Conservation (phyloP, 1,284 basidiomycete species). For the Puccinia novopanici region DNA sequence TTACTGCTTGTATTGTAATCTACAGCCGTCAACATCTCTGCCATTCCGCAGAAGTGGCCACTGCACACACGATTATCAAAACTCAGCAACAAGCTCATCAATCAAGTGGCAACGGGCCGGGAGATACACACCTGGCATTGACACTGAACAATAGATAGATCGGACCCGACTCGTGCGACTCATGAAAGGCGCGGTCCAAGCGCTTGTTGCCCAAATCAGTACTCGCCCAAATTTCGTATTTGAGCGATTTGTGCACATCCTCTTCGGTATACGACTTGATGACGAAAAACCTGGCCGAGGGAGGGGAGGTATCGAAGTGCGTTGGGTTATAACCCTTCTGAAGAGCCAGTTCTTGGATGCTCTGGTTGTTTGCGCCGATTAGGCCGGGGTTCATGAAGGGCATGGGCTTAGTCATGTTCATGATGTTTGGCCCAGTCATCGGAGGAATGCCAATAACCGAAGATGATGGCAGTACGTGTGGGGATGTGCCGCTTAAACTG, state of each 20-base stretch:
- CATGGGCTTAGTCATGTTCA: slow-evolving; percentile 10
- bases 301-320: slow-evolving; percentile 77
- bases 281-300: slow-evolving; percentile 84
- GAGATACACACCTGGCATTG: slow-evolving; percentile 70
- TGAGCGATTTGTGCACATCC: slow-evolving; percentile 83
- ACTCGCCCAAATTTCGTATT: slow-evolving; percentile 95
- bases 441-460: not conserved
- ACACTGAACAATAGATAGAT: slow-evolving; percentile 97
- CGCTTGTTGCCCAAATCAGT: slow-evolving; percentile 93
- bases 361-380: not conserved
- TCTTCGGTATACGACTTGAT: slow-evolving; percentile 98
- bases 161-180: slow-evolving; percentile 72
- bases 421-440: slow-evolving; percentile 18
- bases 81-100: not conserved
- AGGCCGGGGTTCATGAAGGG: slow-evolving; percentile 18
- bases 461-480: not conserved
- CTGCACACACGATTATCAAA: slow-evolving; percentile 60
- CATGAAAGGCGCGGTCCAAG: slow-evolving; percentile 90
- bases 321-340: slow-evolving; percentile 87
- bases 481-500: slow-evolving; percentile 23
- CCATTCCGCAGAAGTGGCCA: slow-evolving; percentile 94
- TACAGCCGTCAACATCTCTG: slow-evolving; percentile 88
- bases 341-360: slow-evolving; percentile 78
- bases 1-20: slow-evolving; percentile 82
- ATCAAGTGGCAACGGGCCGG: not conserved